Conservation (phyloP, 2,329 filamentous ascomycete species). For the Penicillium sp. region DNA sequence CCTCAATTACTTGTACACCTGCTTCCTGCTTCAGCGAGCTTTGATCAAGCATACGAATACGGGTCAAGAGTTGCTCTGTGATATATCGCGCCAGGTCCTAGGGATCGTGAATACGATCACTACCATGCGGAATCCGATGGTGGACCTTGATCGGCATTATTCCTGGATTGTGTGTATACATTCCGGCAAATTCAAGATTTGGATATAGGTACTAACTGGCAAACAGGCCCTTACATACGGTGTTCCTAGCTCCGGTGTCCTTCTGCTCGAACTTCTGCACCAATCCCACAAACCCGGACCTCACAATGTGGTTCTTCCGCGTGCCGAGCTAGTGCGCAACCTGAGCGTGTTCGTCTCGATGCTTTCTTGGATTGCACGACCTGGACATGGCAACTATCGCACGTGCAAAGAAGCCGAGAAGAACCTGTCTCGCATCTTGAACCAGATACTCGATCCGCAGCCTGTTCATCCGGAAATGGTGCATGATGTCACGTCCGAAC, state of each 20-base stretch:
- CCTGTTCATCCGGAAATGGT: constrained; percentile 32
- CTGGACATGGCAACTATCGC: constrained; percentile 38
- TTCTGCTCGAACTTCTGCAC: constrained; percentile 36
- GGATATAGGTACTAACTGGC: constrained; percentile 1
- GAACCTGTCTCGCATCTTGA: constrained; percentile 38
- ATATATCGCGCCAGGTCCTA: constrained; percentile 34
- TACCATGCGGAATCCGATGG: constrained; percentile 27
- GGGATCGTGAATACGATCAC: constrained; percentile 33
- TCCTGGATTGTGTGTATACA: constrained; percentile 37
- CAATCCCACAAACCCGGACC: constrained; percentile 33
- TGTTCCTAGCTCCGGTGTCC: constrained; percentile 35
- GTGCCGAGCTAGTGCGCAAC: constrained; percentile 37
- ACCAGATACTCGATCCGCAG: constrained; percentile 38
- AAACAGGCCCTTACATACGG: constrained; percentile 36
- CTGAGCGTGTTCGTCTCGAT: constrained; percentile 37
- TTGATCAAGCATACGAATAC: constrained; percentile 35
- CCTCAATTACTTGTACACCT: constrained; percentile 38
- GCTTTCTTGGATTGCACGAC: constrained; percentile 36
- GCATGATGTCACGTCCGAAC: constrained; percentile 32
- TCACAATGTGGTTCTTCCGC: constrained; percentile 27
- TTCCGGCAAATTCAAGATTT: background rate
- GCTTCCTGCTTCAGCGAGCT: constrained; percentile 37
- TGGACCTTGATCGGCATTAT: constrained; percentile 36
- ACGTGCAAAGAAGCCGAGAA: constrained; percentile 39
- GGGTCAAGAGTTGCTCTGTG: constrained; percentile 34